Evolutionary conservation across 148 eudicot species (phyloP).

Genomic region (Cornus florida): DNA sequence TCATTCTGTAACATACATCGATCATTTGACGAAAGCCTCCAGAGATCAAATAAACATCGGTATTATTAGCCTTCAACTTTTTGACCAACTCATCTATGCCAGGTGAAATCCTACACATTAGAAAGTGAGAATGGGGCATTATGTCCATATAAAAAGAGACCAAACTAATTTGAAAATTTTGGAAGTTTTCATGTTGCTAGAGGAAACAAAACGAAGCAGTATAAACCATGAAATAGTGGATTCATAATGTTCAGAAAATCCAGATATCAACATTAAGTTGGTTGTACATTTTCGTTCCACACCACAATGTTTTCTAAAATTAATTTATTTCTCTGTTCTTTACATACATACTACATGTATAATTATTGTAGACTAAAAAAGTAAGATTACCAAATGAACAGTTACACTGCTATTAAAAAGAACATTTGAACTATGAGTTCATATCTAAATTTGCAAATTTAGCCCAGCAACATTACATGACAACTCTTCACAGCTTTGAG

Average conservation of each 20-base stretch:
- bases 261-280: not conserved
- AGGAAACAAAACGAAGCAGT: not conserved
- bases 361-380: too few relatives aligned
- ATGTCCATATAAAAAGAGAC: not conserved
- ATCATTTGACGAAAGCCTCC: constrained; percentile 99
- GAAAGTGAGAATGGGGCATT: constrained; percentile 8
- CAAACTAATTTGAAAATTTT: not conserved
- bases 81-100: constrained; percentile 81
- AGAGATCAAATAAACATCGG: constrained; percentile 73
- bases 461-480: too few relatives aligned
- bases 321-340: not conserved
- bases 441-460: too few relatives aligned
- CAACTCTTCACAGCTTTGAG: too few relatives aligned
- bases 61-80: constrained; percentile 64
- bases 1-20: constrained; percentile 46
- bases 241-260: not conserved
- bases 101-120: constrained; percentile 74
- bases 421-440: too few relatives aligned
- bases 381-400: not conserved
- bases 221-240: not conserved
- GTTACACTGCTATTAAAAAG: too few relatives aligned
- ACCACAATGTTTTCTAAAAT: not conserved
- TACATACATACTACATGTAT: too few relatives aligned
- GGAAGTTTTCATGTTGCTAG: not conserved
- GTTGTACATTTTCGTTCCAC: not conserved